These are phyloP conservation scores for Atkinsonella texensis DNA, from an alignment of 2,329 filamentous ascomycete species.

Conservation along the genomic window DNA sequence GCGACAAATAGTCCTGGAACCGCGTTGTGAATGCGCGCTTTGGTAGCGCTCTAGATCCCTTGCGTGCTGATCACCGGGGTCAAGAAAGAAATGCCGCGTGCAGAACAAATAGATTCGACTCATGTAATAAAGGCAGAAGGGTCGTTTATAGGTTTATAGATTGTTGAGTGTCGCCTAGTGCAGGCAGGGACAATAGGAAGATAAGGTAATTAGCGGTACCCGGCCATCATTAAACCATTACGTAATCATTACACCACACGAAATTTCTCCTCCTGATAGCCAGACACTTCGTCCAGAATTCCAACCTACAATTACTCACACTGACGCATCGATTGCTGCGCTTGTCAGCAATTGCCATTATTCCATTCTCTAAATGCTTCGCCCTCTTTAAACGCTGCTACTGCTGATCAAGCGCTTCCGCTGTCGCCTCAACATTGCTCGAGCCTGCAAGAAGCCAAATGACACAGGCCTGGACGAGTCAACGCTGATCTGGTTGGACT, in stretches of 20 bases:
- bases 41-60: too few species aligned
- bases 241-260: background rate
- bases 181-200: too few species aligned
- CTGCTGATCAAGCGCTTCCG: background rate
- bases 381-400: background rate
- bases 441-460: conserved; percentile 10
- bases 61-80: too few species aligned
- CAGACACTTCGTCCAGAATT: background rate
- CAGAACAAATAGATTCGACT: too few species aligned
- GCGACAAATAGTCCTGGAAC: too few species aligned
- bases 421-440: background rate
- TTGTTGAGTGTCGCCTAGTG: too few species aligned
- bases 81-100: too few species aligned
- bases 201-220: too few species aligned
- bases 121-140: too few species aligned
- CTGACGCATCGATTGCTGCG: background rate
- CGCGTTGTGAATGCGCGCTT: too few species aligned
- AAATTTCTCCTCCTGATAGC: conserved; percentile 1
- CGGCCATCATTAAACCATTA: background rate
- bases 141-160: too few species aligned
- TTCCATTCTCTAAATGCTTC: background rate
- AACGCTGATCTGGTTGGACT: conserved; percentile 31
- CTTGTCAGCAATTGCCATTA: background rate
- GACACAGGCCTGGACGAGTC: conserved; percentile 23
- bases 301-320: background rate